phyloP scores from a whole-genome alignment of 2,329 filamentous ascomycete genomes.

The Pseudogymnoascus sp. region DNA sequence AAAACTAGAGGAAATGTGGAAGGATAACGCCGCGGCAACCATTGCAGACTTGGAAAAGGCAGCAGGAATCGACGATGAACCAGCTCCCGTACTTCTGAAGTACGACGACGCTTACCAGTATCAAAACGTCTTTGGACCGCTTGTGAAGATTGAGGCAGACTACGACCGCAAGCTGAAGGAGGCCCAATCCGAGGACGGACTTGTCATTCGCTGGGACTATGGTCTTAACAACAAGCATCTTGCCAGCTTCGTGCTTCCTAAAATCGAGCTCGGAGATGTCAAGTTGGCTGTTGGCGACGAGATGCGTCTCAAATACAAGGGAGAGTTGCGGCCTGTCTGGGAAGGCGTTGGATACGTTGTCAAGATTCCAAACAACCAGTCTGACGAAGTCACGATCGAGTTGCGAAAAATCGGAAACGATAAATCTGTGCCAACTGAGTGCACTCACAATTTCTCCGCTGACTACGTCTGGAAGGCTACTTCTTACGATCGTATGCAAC shows the following conservation, averaged over 20 bases:
- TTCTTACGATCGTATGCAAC: constrained; percentile 97
- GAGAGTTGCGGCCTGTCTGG: constrained; percentile 86
- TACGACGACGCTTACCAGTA: constrained; percentile 99
- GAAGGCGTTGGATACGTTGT: constrained; percentile 98
- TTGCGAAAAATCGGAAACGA: constrained; percentile 90
- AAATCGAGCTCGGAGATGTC: constrained; percentile 94
- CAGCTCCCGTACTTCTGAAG: constrained; percentile 80
- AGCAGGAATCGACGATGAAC: constrained; percentile 87
- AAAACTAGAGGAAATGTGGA: constrained; percentile 97
- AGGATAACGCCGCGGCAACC: constrained; percentile 83
- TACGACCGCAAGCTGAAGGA: constrained; percentile 99
- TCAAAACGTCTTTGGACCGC: constrained; percentile 94
- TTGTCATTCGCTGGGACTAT: constrained; percentile 89
- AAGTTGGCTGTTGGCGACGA: constrained; percentile 97
- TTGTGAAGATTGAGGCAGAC: constrained; percentile 98
- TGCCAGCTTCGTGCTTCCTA: constrained; percentile 90
- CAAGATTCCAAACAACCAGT: constrained; percentile 99
- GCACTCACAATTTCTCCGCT: constrained; percentile 94
- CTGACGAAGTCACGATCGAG: constrained; percentile 93
- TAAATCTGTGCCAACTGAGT: constrained; percentile 91
- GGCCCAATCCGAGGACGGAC: constrained; percentile 91
- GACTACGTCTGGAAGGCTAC: constrained; percentile 99
- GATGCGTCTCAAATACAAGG: constrained; percentile 95
- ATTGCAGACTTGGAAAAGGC: constrained; percentile 88
- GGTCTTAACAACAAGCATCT: constrained; percentile 96